Base-by-base conservation (phyloP, 2,329 filamentous ascomycete genomes). In the Paecilomyces dactylethromorphus region DNA sequence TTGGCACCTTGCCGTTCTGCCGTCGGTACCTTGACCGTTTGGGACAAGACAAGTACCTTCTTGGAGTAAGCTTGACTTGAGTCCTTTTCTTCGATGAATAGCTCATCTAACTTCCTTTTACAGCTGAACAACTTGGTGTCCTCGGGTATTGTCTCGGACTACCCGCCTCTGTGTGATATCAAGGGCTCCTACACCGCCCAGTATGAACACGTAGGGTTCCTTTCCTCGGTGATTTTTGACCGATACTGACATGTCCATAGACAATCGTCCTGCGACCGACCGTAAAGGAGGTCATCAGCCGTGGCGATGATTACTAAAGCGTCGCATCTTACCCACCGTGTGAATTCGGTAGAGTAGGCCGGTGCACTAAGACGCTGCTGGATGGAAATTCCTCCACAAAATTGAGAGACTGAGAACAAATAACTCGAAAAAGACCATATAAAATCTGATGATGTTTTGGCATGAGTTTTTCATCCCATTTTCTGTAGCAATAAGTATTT, bases 111-210 rank as follows among this genome's bases (percentile, higher is more conserved):
- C 64, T 45, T 56, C 18, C 15, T 13, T 13, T 24, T 54, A 11
- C 64, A 92, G 88, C 79, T 97, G 74, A 96, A 96, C 77, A 93
- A 87, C 70, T 82, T 97, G 50, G 91, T 97, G 53, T 82, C 85
- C 50, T 86, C 82, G 59, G 92, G 91, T 59, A 89, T 97, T 66
- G 90, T 97, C 51, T 90, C 97, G 76, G 86, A 90, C 51, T 97
- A 97, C 72, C 91, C 92, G 45, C 92, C 92, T 31, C 80, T 97
- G 66, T 87, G 89, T 66, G 92, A 97, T 78, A 87, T 92, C 77
- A 96, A 95, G 83, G 93, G 93, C 60, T 95, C 90, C 26, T 96
- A 96, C 75, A 95, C 92, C 26, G 93, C 92, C 63, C 92, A 97
- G 74, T 96, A 87, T 72, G 92, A 97, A 81, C 92, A 97, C 79